Percentiles rank a stretch among this genome's conserved stretches.
Evolutionary conservation across 352 stramenopile species (phyloP).

Genomic region (Globisporangium sylvaticum): DNA sequence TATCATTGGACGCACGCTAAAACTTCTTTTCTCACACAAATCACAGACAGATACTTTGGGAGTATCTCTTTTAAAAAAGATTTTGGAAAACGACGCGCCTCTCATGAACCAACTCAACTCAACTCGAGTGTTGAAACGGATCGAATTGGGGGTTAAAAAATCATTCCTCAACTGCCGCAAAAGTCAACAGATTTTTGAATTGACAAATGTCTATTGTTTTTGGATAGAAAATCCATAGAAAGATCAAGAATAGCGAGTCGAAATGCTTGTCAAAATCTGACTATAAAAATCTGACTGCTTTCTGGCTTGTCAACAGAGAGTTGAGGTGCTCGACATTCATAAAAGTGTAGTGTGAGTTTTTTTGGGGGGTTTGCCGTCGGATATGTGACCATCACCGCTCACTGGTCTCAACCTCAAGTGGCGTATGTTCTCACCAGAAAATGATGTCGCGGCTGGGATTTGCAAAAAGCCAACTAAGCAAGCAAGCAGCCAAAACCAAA

Average conservation of each 20-base stretch:
- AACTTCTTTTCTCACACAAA: neutral
- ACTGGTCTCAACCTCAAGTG: neutral
- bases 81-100: no score
- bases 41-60: neutral
- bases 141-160: constrained; percentile 1
- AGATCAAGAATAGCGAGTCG: neutral
- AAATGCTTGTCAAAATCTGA: neutral
- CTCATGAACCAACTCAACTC: no score
- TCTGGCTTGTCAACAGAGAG: neutral
- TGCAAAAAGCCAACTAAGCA: neutral
- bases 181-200: neutral
- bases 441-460: neutral
- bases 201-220: neutral
- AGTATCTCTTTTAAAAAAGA: no score
- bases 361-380: neutral
- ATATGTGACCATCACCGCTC: neutral
- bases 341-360: neutral
- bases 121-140: constrained; percentile 13
- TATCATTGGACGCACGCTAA: constrained; percentile 1
- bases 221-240: neutral
- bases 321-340: neutral
- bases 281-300: neutral
- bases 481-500: neutral
- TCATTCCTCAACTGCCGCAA: neutral
- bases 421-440: constrained; percentile 5